Base-by-base conservation (phyloP, 2,329 filamentous ascomycete species). In the Intubia oerlemansii region DNA sequence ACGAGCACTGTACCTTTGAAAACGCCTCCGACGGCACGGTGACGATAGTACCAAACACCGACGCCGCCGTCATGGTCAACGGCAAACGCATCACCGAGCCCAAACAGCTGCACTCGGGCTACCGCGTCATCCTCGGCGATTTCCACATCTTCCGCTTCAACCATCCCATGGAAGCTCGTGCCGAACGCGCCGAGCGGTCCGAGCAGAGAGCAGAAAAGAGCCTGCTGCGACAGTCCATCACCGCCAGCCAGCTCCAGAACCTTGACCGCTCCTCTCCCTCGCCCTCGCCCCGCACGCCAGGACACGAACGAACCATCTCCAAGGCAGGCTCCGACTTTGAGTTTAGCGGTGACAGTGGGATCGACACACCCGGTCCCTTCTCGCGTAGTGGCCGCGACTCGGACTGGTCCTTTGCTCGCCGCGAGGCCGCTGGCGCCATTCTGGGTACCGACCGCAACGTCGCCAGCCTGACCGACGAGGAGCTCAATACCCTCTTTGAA, bases 61-160 rank as follows among this genome's bases (percentile, higher is more conserved):
- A 80, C n/a, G 88, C 88, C 1, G 81, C 84, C 9, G 80, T 98
- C 33, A 98, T 98, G 88, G 81, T 98, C 29, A 98, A 98, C 43
- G 88, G 88, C 33, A 67, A 85, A 38, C 76, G 84, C 12, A 78
- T 95, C 30, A 70, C 82, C 30, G 82, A 84, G 42, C 73, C 84
- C 1, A 82, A 75, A 39, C 68, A 82, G 38, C 59, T 98, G 24
- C 75, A 84, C 44, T 93, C 84, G 42, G 88, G 88, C 5, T 92
- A 84, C 47, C 76, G 88, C 36, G 78, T 98, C 30, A 98, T 98
- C 36, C 59, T 98, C 8, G 88, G 88, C 23, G 88, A 98, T 49
- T 98, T 98, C 42, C 88, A 98, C 48, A 98, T 98, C 35, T 95
- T 98, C 53, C 66, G 88, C 32, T 98, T 98, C 57, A 98, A 95